Conservation (phyloP, 2,329 filamentous ascomycete genomes). For the Fusarium newnesense region DNA sequence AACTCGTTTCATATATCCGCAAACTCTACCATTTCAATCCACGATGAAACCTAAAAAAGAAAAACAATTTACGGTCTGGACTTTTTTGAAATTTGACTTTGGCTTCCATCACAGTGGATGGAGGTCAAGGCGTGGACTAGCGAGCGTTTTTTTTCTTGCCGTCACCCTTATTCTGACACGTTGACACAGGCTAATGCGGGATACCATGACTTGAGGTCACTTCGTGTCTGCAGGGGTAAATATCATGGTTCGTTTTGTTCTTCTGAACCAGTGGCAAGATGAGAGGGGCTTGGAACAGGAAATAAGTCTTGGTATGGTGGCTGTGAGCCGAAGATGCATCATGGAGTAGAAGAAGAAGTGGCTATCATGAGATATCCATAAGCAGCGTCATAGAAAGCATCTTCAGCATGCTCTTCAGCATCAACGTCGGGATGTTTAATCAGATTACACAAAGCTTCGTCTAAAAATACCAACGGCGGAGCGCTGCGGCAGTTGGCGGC, state of each 20-base stretch:
- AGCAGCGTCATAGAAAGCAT: not conserved
- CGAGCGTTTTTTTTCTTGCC: constrained; percentile 3
- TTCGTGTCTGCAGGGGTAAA: constrained; percentile 12
- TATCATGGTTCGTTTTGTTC: not conserved
- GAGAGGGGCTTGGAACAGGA: constrained; percentile 1
- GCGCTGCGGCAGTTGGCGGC: not conserved
- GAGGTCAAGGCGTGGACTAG: constrained; percentile 10
- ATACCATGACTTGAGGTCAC: constrained; percentile 16
- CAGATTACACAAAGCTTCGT: not conserved
- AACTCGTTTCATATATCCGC: constrained; percentile 16
- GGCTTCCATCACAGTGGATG: not conserved
- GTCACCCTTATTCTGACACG: constrained; percentile 11
- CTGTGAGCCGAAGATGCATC: not conserved
- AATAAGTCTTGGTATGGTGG: not conserved
- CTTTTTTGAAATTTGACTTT: not conserved
- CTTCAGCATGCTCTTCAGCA: not conserved
- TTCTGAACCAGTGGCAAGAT: constrained; percentile 25
- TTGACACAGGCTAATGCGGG: constrained; percentile 20
- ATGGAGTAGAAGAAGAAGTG: not conserved
- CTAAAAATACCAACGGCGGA: not conserved
- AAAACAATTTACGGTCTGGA: constrained; percentile 12
- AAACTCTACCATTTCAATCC: not conserved
- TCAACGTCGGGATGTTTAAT: not conserved
- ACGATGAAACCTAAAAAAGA: constrained; percentile 16
- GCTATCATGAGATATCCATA: not conserved